Base-by-base conservation (phyloP, 2,329 filamentous ascomycete species). In the Botrytis elliptica region DNA sequence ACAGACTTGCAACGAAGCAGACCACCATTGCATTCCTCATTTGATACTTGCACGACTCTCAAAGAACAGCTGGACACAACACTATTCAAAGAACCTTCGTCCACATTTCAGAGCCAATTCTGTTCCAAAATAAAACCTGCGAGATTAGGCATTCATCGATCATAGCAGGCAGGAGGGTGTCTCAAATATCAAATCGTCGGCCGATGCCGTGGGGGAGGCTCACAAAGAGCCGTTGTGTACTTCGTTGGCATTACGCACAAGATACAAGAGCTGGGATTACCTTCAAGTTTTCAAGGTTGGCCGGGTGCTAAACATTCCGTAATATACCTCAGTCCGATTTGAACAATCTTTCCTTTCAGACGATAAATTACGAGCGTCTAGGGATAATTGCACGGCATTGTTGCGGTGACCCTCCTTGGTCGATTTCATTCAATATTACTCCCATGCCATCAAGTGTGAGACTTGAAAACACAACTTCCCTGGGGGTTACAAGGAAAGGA, bases 141-240 rank as follows among this genome's bases (percentile, higher is more conserved):
- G 66, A 22, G 16, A 57, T 57, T 42, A 57, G 38, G 9, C 18
- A 57, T 57, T 33, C n/a, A 42, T 68, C 36, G 49, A 57, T n/a
- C 25, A 68, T 40, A 68, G 16, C 22, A 42, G 66, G 66, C 38
- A 49, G 49, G 66, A 57, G 70, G 44, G 62, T 59, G 46, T 72
- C 46, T 52, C 33, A 38, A 46, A 29, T 25, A 72, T 68, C 33
- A 40, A 36, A 65, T 64, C 52, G 59, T 64, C 49, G 72, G 66
- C 72, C 40, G 72, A 73, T 73, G 72, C 71, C 71, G 71, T 60
- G 62, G 72, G 72, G 72, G 66, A 65, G 66, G 72, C 72, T 72
- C 62, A 68, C 66, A 60, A 33, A 72, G 71, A 60, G 63, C 71
- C 42, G 71, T 38, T 63, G 64, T 62, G 55, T 72, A 62, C 49